Evolutionary conservation across 2,329 filamentous ascomycete species (phyloP), one percentile per base, ranked within the genome.

Genomic region (Geoglossum cookeanum): DNA sequence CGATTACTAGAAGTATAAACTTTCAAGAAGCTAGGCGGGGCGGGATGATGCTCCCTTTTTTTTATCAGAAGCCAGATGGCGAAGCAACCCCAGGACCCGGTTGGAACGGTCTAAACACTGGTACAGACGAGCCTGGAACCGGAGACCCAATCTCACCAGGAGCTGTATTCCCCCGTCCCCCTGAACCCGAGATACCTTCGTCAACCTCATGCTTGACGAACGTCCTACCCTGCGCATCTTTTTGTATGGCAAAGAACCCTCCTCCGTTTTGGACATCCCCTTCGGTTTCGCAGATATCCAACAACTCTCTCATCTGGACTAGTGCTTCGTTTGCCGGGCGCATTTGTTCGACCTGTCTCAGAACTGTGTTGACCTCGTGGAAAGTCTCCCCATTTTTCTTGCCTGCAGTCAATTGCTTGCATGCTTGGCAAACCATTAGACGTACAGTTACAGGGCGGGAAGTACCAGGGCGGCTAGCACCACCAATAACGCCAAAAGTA

Each of bases 261-360:
- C 91, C 91, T 51, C 92, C 92, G 64, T 97, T 97, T 59, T 83
- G 80, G 1, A 74, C 67, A 64, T 85, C 94, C 58, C 92, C 92
- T 67, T 95, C 87, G 0, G 91, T 95, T 64, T 97, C 91, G 68
- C 87, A 92, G 59, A 94, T 84, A 58, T 86, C 81, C 44, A 91
- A 75, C 63, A 97, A 76, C 64, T 96, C 90, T 30, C 75, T 76
- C 65, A 74, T 80, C 68, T 61, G 74, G 68, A 74, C 80, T 63
- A 72, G 66, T 30, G 75, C 69, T 58, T 83, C 78, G 57, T 75
- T 75, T n/a, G 77, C 71, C 37, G 72, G 72, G 57, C 82, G 80
- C 33, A 86, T 75, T 57, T 79, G 76, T 8, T 83, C 78, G 62
- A 89, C 82, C 64, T 89, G 76, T 33, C 71, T 72, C 37, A 80